Evolutionary conservation across 2,329 filamentous ascomycete genomes (phyloP).

Genomic region (Nothopassalora personata): DNA sequence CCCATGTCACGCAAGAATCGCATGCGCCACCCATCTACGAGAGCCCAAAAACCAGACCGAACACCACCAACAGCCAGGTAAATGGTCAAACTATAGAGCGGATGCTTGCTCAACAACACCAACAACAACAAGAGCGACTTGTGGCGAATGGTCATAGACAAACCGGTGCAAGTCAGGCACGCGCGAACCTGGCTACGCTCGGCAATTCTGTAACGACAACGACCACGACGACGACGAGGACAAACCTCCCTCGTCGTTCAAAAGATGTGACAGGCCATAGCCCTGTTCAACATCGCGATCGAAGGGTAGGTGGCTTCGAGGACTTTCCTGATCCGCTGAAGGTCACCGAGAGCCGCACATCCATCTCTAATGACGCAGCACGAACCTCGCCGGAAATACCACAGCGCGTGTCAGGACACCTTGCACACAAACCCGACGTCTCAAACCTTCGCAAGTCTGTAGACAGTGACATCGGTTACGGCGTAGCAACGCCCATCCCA

Average conservation of each 20-base stretch:
- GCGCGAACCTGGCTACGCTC: not conserved
- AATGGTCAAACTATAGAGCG: not conserved
- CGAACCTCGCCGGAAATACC: conserved; percentile 22
- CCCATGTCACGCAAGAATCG: not conserved
- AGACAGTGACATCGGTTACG: not conserved
- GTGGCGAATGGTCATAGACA: not conserved
- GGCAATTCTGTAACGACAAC: not conserved
- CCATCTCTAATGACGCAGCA: not conserved
- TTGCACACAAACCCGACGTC: conserved; percentile 6
- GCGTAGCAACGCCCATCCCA: not conserved
- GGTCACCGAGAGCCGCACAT: conserved; percentile 6
- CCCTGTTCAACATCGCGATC: not conserved
- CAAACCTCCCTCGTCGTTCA: not conserved
- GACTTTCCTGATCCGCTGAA: conserved; percentile 12
- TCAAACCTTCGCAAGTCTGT: not conserved
- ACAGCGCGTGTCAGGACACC: conserved; percentile 17
- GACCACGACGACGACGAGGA: not conserved
- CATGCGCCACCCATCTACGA: not conserved
- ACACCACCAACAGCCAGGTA: not conserved
- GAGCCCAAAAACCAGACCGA: not conserved
- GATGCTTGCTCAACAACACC: not conserved
- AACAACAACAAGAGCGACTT: not conserved
- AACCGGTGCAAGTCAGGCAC: not conserved
- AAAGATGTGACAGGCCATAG: not conserved
- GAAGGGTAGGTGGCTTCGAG: not conserved